Evolutionary conservation across 1,284 basidiomycete genomes (phyloP), one percentile per base, ranked within the genome.

Genomic region (Cryptococcus sp.): DNA sequence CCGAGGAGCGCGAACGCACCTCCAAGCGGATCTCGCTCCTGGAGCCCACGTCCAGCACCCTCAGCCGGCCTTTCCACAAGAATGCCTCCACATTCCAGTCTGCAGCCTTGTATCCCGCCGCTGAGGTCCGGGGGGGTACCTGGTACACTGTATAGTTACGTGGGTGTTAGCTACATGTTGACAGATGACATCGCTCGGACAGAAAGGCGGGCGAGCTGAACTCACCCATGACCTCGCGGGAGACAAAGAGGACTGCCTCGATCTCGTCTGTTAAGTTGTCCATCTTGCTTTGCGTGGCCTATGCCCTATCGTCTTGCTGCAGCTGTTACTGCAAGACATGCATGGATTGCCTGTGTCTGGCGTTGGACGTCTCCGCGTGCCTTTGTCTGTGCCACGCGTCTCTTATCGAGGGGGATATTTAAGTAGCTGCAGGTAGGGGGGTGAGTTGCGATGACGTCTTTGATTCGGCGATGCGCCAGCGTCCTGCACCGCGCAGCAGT

Each of bases 211-310:
- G 13, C n/a, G 50, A 38, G 13, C 33, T 20, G 28, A 6, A 66
- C 73, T 52, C 46, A 78, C 77, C 77, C 68, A 78, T 76, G 46
- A 77, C 77, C 61, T 77, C 75, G 38, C 76, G 60, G 1, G 73
- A 73, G 36, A 78, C 64, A 63, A 75, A 78, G 37, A 78, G 69
- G 47, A 77, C 69, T 8, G 72, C 72, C 57, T 77, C 74, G 49
- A 79, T 78, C 58, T 76, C 72, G 53, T 79, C 77, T 33, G 69
- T 64, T 2, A 72, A 59, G 33, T 28, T 47, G 62, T 75, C 68
- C 68, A 72, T 73, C 7, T n/a, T 61, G 55, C 6, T 42, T 21
- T 28, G 43, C 28, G 35, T 13, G 20, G 16, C 38, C 46, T 15
- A n/a, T 4, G 15, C 46, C 24, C 18, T 6, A 5, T 33, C 5